These are phyloP conservation scores for Lentinula sp. DNA, from an alignment of 768 basidiomycete genomes.

Conservation along the genomic window DNA sequence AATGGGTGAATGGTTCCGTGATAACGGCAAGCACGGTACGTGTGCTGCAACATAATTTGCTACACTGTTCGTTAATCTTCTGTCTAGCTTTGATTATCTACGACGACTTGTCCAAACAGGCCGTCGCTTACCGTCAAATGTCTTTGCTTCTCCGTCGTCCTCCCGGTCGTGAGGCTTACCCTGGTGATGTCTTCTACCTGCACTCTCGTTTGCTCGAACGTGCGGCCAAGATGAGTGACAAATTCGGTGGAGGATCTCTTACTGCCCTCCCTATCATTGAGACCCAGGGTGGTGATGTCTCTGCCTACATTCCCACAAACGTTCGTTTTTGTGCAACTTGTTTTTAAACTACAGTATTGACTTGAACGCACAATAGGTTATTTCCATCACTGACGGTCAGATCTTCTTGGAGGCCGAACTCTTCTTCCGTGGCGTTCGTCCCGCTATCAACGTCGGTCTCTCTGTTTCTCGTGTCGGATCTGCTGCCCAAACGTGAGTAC, in stretches of 20 bases:
- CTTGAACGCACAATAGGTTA: slow-evolving; percentile 55
- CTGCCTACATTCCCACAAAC: slow-evolving; percentile 96
- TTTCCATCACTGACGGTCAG: slow-evolving; percentile 99
- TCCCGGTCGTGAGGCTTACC: slow-evolving; percentile 99
- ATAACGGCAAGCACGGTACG: slow-evolving; percentile 98
- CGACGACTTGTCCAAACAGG: slow-evolving; percentile 99
- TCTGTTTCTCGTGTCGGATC: slow-evolving; percentile 99
- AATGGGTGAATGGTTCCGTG: slow-evolving; percentile 99
- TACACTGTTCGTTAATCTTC: slow-evolving; percentile 8
- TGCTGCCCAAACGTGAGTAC: slow-evolving; percentile 93
- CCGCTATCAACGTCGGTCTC: slow-evolving; percentile 99
- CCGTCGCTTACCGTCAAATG: slow-evolving; percentile 99
- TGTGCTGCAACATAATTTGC: neutral
- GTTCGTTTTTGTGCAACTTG: slow-evolving; percentile 31
- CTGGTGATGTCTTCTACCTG: slow-evolving; percentile 99
- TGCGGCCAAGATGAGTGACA: slow-evolving; percentile 99
- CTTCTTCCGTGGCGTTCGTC: slow-evolving; percentile 99
- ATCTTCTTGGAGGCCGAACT: slow-evolving; percentile 99
- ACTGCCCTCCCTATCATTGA: slow-evolving; percentile 99
- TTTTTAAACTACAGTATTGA: neutral
- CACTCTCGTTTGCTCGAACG: slow-evolving; percentile 99
- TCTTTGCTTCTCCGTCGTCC: slow-evolving; percentile 99
- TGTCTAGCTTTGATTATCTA: slow-evolving; percentile 89
- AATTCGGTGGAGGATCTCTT: slow-evolving; percentile 96
- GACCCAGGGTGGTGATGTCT: slow-evolving; percentile 99